Evolutionary conservation across 1,284 basidiomycete genomes (phyloP).

Genomic region (Xerocomus minutiporus): DNA sequence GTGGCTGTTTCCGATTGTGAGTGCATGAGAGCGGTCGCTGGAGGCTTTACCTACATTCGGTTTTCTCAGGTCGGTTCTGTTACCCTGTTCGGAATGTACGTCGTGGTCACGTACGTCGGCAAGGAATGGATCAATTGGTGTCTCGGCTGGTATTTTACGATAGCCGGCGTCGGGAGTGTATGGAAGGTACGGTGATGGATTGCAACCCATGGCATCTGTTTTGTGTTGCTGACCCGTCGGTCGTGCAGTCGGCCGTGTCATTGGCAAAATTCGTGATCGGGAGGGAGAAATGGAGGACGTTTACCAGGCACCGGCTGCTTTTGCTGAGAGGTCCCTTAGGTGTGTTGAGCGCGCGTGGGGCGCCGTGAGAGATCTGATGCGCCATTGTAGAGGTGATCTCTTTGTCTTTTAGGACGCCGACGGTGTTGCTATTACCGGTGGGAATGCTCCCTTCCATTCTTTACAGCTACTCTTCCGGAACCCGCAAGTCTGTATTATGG

Average conservation of each 20-base stretch:
- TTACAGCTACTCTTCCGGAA: slow-evolving; percentile 53
- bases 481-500: slow-evolving; percentile 64
- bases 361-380: slow-evolving; percentile 9
- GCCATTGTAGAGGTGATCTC: slow-evolving; percentile 37
- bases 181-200: slow-evolving; percentile 46
- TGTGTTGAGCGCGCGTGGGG: slow-evolving; percentile 25
- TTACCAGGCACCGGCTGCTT: slow-evolving; percentile 44
- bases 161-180: slow-evolving; percentile 61
- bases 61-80: slow-evolving; percentile 55
- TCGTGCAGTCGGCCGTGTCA: slow-evolving; percentile 45
- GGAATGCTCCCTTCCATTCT: slow-evolving; percentile 63
- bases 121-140: slow-evolving; percentile 80
- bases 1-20: slow-evolving; percentile 72
- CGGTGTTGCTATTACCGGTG: slow-evolving; percentile 61
- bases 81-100: slow-evolving; percentile 63
- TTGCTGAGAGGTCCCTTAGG: slow-evolving; percentile 43
- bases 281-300: slow-evolving; percentile 47
- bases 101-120: slow-evolving; percentile 73
- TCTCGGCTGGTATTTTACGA: slow-evolving; percentile 72
- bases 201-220: background rate
- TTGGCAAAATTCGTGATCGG: slow-evolving; percentile 47
- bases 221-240: background rate
- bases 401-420: slow-evolving; percentile 59
- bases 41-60: background rate
- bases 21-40: slow-evolving; percentile 14